These are phyloP conservation scores for Candolleomyces efflorescens DNA, from an alignment of 768 basidiomycete genomes.

Conservation along the genomic window DNA sequence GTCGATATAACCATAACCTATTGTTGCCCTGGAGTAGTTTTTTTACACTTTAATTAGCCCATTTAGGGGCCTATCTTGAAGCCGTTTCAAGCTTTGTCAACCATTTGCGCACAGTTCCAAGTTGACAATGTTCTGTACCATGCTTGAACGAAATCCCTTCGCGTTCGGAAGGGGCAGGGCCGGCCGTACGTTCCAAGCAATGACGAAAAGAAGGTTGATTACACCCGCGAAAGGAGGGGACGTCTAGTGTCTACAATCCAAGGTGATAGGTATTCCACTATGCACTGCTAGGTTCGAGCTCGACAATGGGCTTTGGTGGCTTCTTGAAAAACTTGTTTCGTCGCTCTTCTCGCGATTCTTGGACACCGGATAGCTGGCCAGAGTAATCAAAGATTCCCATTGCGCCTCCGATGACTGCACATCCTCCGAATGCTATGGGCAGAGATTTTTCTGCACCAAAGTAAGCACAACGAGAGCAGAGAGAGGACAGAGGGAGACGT, in stretches of 20 bases:
- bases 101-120: no score
- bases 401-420: conserved; percentile 70
- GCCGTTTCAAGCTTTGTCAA: no score
- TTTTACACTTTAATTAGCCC: no score
- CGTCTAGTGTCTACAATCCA: conserved; percentile 9
- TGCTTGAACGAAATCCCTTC: no score
- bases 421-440: conserved; percentile 76
- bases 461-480: conserved; percentile 10
- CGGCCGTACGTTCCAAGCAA: neutral
- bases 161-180: no score
- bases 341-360: conserved; percentile 55
- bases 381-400: conserved; percentile 82
- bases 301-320: conserved; percentile 37
- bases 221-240: neutral
- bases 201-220: neutral
- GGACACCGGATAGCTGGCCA: conserved; percentile 54
- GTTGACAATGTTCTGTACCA: no score
- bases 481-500: conserved; percentile 17
- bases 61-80: no score
- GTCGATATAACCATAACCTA: no score
- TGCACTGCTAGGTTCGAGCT: conserved; percentile 26
- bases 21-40: no score
- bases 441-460: conserved; percentile 48
- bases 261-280: neutral
- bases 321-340: conserved; percentile 85